Evolutionary conservation across 345 rosid genomes (phyloP).

Genomic region (Carallia brachiata): DNA sequence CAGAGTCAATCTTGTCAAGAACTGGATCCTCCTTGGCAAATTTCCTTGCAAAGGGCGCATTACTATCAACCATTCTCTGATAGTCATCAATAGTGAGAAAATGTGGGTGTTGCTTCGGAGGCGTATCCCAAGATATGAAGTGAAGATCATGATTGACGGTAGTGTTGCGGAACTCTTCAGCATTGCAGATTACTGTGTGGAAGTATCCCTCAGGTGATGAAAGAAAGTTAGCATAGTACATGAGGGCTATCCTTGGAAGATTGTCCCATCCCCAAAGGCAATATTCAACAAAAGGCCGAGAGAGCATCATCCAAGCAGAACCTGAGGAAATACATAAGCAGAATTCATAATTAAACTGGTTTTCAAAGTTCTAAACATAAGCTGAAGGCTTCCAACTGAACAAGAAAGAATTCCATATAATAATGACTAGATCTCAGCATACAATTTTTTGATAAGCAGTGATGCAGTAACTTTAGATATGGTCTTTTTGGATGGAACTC

Average conservation of each 20-base stretch:
- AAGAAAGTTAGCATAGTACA: constrained; percentile 87
- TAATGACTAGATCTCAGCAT: too few species aligned
- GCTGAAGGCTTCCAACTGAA: neutral
- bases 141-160: constrained; percentile 89
- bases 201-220: constrained; percentile 94
- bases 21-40: constrained; percentile 59
- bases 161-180: constrained; percentile 60
- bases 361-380: neutral
- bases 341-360: constrained; percentile 7
- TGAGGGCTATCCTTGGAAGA: constrained; percentile 72
- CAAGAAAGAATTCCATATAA: neutral
- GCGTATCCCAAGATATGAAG: constrained; percentile 93
- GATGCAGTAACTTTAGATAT: too few species aligned
- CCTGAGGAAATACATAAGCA: constrained; percentile 37
- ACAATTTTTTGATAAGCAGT: too few species aligned
- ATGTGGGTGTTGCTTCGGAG: constrained; percentile 92
- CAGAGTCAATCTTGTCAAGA: constrained; percentile 79
- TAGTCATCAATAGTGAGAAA: constrained; percentile 61
- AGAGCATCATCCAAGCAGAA: constrained; percentile 94
- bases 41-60: constrained; percentile 83
- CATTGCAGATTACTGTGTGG: constrained; percentile 88
- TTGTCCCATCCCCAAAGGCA: constrained; percentile 91
- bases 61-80: constrained; percentile 66
- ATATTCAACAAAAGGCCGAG: constrained; percentile 78
- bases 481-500: too few species aligned